Conservation (phyloP, 2,329 filamentous ascomycete species). For the Pseudogymnoascus sp. region DNA sequence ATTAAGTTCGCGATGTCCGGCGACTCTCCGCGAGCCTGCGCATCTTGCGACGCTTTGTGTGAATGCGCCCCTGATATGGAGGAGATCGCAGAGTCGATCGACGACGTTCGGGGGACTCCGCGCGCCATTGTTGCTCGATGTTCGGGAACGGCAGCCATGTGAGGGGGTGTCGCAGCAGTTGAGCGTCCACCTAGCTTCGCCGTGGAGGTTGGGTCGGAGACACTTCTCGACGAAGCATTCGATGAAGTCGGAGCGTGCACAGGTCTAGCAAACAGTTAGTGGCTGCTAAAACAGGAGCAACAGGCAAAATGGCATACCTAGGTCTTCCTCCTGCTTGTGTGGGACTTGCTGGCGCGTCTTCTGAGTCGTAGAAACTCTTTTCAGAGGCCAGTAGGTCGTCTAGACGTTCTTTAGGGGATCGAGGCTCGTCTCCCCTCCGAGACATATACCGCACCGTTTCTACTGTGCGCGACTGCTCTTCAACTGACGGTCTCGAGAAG, state of each 20-base stretch:
- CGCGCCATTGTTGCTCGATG: conserved; percentile 26
- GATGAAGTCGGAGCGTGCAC: conserved; percentile 10
- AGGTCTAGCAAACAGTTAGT: conserved; percentile 1
- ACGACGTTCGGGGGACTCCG: conserved; percentile 62
- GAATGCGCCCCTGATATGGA: conserved; percentile 56
- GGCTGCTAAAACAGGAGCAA: not conserved
- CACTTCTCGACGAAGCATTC: conserved; percentile 28
- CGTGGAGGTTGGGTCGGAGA: conserved; percentile 27
- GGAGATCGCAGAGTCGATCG: conserved; percentile 90
- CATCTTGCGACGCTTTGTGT: conserved; percentile 52
- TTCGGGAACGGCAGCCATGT: conserved; percentile 24
- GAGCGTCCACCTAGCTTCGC: conserved; percentile 21
- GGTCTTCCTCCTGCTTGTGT: not conserved
- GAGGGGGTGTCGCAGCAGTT: conserved; percentile 17
- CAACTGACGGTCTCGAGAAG: conserved; percentile 21
- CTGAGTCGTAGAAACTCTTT: conserved; percentile 26
- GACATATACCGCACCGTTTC: conserved; percentile 15
- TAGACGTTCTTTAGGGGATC: conserved; percentile 29
- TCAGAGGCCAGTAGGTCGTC: conserved; percentile 31
- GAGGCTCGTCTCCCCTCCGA: conserved; percentile 20
- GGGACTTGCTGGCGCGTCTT: conserved; percentile 15
- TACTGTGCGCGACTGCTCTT: conserved; percentile 16
- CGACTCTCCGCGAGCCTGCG: conserved; percentile 40
- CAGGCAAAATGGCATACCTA: not conserved
- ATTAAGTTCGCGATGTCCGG: conserved; percentile 75